phyloP scores from a whole-genome alignment of 163 green algal genomes.

The Scenedesmus sp. region DNA sequence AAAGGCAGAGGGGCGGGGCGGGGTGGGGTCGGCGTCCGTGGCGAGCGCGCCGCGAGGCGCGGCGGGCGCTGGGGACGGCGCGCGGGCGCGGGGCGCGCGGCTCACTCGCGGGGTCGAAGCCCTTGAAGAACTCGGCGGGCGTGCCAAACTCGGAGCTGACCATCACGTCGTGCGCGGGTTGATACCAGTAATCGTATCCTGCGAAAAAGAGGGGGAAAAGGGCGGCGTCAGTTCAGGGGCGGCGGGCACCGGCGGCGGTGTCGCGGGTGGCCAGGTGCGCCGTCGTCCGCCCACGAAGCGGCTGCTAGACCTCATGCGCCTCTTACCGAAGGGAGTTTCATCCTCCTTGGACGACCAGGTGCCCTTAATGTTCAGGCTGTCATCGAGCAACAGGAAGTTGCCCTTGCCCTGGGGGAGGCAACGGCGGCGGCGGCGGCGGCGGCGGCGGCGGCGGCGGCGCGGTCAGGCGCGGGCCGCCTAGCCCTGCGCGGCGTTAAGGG shows the following conservation, averaged over 20 bases:
- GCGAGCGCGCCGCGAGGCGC: no score
- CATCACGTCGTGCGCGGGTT: slow-evolving; percentile 87
- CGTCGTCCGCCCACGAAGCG: no score
- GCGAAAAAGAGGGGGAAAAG: no score
- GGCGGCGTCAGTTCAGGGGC: background rate
- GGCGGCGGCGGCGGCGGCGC: background rate
- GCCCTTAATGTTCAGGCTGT: slow-evolving; percentile 75
- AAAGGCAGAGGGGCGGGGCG: no score
- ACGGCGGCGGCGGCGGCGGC: background rate
- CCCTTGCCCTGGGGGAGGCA: slow-evolving; percentile 54
- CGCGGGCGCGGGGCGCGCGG: no score
- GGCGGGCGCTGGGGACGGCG: no score
- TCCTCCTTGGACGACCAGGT: slow-evolving; percentile 66
- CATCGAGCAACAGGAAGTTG: slow-evolving; percentile 81
- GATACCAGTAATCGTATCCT: no score
- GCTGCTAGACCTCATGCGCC: no score
- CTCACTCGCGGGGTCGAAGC: slow-evolving; percentile 51
- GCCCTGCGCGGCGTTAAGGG: background rate
- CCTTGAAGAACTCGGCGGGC: slow-evolving; percentile 75
- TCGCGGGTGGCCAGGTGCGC: no score
- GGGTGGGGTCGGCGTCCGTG: no score
- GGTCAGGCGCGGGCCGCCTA: no score
- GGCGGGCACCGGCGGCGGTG: background rate
- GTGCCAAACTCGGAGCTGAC: slow-evolving; percentile 79
- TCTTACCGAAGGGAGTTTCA: no score